A percentile compares a stretch with the other conserved stretches of the same genome.
phyloP scores from a whole-genome alignment of 169 alveolate species.

The Cyclospora cayetanensis region DNA sequence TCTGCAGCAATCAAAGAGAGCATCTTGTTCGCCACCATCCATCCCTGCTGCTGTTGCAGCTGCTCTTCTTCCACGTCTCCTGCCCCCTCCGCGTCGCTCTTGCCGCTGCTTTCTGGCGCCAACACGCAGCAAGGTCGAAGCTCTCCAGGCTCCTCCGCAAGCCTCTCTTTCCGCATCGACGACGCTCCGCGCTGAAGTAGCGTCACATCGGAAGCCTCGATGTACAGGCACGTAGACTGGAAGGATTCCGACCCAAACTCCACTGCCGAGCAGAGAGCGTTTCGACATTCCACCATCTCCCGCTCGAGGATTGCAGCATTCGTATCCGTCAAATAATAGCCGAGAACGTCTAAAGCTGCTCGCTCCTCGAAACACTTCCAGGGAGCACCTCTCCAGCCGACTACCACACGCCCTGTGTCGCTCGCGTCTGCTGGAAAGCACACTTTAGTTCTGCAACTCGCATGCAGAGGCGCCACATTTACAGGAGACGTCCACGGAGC shows the following conservation, averaged over 20 bases:
- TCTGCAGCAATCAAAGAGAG: neutral
- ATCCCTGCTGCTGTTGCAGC: neutral
- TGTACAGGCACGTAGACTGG: neutral
- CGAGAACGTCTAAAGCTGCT: slow-evolving; percentile 41
- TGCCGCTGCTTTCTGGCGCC: neutral
- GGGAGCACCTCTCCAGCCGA: slow-evolving; percentile 34
- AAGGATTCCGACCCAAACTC: slow-evolving; percentile 37
- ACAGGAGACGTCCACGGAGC: neutral
- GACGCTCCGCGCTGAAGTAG: neutral
- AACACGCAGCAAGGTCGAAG: no score
- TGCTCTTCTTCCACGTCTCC: neutral
- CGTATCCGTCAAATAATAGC: slow-evolving; percentile 24
- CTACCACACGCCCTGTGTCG: neutral
- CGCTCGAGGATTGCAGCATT: slow-evolving; percentile 24
- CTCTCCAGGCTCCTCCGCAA: neutral
- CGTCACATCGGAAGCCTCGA: slow-evolving; percentile 15
- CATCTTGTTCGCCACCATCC: neutral
- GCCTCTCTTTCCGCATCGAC: neutral
- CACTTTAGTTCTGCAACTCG: no score
- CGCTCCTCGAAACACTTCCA: neutral
- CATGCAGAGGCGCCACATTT: neutral
- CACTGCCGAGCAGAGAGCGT: slow-evolving; percentile 34
- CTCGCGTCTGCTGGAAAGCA: neutral
- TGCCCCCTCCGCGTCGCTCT: neutral
- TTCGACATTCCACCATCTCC: neutral